These are phyloP conservation scores for Beauveria australis DNA, from an alignment of 2,329 filamentous ascomycete genomes.

Conservation along the genomic window DNA sequence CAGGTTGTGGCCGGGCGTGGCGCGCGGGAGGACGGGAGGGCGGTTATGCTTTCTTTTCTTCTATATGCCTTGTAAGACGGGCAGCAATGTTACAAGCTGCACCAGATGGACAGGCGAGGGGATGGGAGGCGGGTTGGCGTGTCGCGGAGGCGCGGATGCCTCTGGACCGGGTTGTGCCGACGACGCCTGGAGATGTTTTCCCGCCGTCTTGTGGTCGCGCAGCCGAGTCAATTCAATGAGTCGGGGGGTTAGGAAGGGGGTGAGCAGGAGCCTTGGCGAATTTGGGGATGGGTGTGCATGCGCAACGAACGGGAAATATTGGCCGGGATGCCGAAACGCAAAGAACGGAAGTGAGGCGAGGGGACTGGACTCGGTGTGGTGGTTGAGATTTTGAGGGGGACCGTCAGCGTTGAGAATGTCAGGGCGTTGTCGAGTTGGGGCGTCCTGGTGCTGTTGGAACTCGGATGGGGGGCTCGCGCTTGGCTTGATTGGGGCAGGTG, in stretches of 20 bases:
- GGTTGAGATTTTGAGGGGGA: slow-evolving; percentile 9
- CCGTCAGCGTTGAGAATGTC: slow-evolving; percentile 6
- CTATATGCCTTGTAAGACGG: background rate
- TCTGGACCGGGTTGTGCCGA: slow-evolving; percentile 8
- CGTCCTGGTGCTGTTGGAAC: background rate
- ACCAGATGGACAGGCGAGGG: background rate
- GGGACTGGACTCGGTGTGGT: background rate
- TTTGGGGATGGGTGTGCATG: background rate
- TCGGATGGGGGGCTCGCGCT: background rate
- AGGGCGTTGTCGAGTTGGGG: background rate
- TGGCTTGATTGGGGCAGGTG: background rate
- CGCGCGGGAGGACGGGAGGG: background rate
- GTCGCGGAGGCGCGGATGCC: slow-evolving; percentile 10
- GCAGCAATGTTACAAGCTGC: background rate
- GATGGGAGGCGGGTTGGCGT: background rate
- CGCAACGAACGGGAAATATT: background rate
- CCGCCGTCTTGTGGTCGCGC: background rate
- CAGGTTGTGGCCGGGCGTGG: background rate
- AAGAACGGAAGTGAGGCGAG: background rate
- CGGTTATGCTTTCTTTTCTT: background rate
- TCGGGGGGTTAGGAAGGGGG: background rate
- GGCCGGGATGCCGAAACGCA: background rate
- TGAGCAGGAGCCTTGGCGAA: background rate
- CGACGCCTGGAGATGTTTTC: background rate
- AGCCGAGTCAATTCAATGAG: slow-evolving; percentile 2